phyloP scores from a whole-genome alignment of 495 filamentous ascomycete species.

The Trichoderma virens region DNA sequence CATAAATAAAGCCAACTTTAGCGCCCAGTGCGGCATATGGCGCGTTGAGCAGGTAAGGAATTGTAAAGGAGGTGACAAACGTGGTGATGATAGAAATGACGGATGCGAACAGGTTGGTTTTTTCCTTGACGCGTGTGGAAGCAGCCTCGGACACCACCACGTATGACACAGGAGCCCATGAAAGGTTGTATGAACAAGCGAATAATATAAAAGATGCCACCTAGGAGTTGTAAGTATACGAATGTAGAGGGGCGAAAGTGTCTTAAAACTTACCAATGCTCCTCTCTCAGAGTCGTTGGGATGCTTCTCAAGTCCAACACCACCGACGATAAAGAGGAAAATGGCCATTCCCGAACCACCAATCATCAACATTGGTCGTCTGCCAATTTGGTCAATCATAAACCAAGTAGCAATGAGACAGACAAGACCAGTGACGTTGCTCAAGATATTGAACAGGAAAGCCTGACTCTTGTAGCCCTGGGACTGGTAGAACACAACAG shows the following conservation, averaged over 20 bases:
- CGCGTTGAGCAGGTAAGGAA: conserved; percentile 27
- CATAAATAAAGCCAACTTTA: conserved; percentile 36
- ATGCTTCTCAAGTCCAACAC: conserved; percentile 14
- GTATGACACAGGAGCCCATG: conserved; percentile 20
- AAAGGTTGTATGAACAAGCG: conserved; percentile 31
- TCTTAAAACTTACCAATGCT: conserved; percentile 7
- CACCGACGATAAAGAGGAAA: conserved; percentile 19
- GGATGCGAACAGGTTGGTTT: conserved; percentile 26
- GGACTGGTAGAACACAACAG: conserved; percentile 19
- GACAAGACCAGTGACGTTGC: conserved; percentile 13
- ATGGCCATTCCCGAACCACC: conserved; percentile 19
- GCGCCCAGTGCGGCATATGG: conserved; percentile 19
- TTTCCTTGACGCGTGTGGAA: conserved; percentile 21
- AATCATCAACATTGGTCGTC: conserved; percentile 16
- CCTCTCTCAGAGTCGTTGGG: conserved; percentile 12
- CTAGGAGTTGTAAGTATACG: conserved; percentile 1
- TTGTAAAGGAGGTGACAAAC: conserved; percentile 27
- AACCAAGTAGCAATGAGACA: conserved; percentile 15
- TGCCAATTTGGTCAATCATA: conserved; percentile 16
- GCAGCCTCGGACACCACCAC: conserved; percentile 16
- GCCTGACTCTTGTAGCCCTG: conserved; percentile 18
- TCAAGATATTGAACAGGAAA: conserved; percentile 17
- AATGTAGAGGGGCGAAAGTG: too few relatives aligned
- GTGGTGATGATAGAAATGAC: conserved; percentile 24
- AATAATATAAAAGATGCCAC: conserved; percentile 22